Evolutionary conservation across 805 yeast species (phyloP).

Genomic region (Schwanniomyces pseudopolymorphus): DNA sequence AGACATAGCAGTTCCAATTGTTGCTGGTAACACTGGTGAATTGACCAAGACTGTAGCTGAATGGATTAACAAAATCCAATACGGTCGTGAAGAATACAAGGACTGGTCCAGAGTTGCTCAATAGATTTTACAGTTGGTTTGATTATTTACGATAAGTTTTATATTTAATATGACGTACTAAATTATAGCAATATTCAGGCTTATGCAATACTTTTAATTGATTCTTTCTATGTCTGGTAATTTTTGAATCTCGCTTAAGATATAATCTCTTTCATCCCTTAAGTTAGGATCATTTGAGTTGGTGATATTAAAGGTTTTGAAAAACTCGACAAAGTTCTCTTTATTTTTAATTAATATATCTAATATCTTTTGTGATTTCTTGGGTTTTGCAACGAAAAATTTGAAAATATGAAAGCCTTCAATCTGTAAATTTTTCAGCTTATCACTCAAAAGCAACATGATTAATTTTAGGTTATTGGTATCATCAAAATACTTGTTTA

Average conservation of each 20-base stretch:
- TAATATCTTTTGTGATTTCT: constrained; percentile 72
- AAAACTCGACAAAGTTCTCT: constrained; percentile 68
- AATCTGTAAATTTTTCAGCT: constrained; percentile 81
- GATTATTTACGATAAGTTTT: neutral
- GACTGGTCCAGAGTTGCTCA: constrained; percentile 47
- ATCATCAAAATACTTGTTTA: constrained; percentile 75
- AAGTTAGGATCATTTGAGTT: constrained; percentile 66
- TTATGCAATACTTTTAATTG: constrained; percentile 5
- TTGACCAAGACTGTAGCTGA: constrained; percentile 73
- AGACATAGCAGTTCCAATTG: constrained; percentile 74
- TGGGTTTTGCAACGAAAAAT: constrained; percentile 95
- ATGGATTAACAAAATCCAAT: constrained; percentile 90
- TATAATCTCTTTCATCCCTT: constrained; percentile 77
- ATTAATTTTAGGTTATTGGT: constrained; percentile 81
- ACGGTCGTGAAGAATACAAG: constrained; percentile 73
- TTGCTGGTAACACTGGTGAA: constrained; percentile 79
- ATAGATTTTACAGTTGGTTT: constrained; percentile 7
- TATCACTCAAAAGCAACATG: constrained; percentile 85
- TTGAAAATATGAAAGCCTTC: constrained; percentile 95
- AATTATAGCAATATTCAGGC: constrained; percentile 1
- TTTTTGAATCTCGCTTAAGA: constrained; percentile 69
- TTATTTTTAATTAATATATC: constrained; percentile 86
- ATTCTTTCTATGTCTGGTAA: constrained; percentile 58
- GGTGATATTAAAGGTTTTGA: constrained; percentile 61
- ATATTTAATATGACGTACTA: neutral